These are phyloP conservation scores for Leersia perrieri DNA, from an alignment of 176 grass and related monocot species.

Conservation along the genomic window DNA sequence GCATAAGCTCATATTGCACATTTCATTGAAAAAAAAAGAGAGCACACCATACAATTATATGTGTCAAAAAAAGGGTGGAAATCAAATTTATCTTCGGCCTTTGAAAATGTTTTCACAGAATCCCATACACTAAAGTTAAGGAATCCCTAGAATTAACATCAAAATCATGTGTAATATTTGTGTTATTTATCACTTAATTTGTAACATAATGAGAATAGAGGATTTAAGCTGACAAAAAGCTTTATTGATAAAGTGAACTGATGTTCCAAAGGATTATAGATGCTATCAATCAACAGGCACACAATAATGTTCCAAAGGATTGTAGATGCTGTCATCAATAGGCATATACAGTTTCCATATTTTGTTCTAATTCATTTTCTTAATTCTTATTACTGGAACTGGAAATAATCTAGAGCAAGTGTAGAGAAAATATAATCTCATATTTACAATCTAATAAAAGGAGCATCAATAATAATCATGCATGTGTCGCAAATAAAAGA, in stretches of 20 bases:
- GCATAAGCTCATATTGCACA: neutral
- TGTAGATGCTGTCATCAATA: neutral
- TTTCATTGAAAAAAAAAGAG: neutral
- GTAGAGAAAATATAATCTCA: no score
- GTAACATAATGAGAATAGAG: no score
- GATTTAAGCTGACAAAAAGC: no score
- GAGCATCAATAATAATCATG: neutral
- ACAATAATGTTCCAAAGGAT: no score
- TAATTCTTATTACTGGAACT: no score
- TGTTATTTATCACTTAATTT: no score
- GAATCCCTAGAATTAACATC: neutral
- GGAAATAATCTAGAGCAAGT: no score
- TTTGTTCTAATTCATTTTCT: no score
- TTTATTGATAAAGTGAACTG: no score
- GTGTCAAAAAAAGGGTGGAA: neutral
- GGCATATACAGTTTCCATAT: neutral
- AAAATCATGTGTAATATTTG: neutral
- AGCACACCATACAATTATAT: neutral
- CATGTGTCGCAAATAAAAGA: neutral
- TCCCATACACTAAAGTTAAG: no score
- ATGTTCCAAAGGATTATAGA: no score
- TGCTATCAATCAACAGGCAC: no score
- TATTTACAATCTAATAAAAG: conserved; percentile 8
- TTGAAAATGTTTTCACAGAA: neutral
- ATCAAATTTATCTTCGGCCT: neutral